A percentile compares a stretch with the other conserved stretches of the same genome.
These are phyloP conservation scores for Chrysopogon serrulatus DNA, from an alignment of 176 grass and related monocot species.

Conservation along the genomic window DNA sequence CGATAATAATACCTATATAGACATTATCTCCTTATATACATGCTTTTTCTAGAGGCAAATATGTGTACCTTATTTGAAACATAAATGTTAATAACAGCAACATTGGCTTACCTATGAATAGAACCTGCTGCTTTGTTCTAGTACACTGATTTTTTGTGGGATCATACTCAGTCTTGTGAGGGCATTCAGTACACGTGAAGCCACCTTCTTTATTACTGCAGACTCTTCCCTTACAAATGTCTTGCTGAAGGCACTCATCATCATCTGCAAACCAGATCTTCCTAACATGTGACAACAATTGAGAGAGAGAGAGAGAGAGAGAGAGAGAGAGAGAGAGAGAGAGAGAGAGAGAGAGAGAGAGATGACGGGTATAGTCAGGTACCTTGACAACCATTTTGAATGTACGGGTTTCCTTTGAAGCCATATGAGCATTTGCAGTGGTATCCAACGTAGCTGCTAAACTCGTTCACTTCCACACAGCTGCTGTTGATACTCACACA, in stretches of 20 bases:
- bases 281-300: neutral
- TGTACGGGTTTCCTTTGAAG: too few species aligned
- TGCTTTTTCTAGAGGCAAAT: too few species aligned
- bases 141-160: neutral
- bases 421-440: too few species aligned
- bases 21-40: neutral
- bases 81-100: neutral
- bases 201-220: neutral
- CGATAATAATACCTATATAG: neutral
- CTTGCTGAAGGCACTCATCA: neutral
- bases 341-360: too few species aligned
- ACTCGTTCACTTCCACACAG: neutral
- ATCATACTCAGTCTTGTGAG: neutral
- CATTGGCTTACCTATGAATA: neutral
- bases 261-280: neutral
- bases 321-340: neutral
- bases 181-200: neutral
- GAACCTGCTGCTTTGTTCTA: neutral
- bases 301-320: neutral
- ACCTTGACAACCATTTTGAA: too few species aligned
- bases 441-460: neutral
- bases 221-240: neutral
- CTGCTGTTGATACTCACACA: constrained; percentile 2
- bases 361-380: too few species aligned
- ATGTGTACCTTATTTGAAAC: neutral